phyloP scores from a whole-genome alignment of 169 alveolate genomes.

The Cryptosporidium xiaoi region DNA sequence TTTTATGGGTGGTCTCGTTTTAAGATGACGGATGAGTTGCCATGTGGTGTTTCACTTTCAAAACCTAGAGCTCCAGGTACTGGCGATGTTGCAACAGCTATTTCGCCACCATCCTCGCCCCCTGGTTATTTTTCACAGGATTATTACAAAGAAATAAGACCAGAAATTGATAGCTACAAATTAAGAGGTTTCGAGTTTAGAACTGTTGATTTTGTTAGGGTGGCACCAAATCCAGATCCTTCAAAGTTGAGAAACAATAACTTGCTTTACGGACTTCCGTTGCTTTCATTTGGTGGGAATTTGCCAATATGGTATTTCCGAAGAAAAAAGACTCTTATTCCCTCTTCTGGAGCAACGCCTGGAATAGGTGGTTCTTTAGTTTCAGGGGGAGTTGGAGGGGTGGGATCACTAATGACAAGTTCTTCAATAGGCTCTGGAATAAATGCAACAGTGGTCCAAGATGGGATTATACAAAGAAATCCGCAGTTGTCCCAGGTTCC shows the following conservation, averaged over 20 bases:
- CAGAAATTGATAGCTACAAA: slow-evolving; percentile 36
- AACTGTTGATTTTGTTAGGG: slow-evolving; percentile 34
- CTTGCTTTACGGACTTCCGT: slow-evolving; percentile 42
- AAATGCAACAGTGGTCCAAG: background rate
- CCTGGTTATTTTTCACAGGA: slow-evolving; percentile 1
- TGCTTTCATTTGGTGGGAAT: slow-evolving; percentile 28
- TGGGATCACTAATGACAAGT: background rate
- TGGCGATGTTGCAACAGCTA: background rate
- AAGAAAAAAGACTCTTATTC: background rate
- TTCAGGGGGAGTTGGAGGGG: background rate
- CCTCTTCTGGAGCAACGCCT: background rate
- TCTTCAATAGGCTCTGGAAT: background rate
- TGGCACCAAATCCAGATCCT: slow-evolving; percentile 44
- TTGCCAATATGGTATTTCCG: slow-evolving; percentile 49
- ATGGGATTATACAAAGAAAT: background rate
- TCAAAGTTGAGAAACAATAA: slow-evolving; percentile 31
- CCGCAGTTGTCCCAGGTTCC: slow-evolving; percentile 46
- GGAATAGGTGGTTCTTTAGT: background rate
- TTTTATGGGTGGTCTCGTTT: slow-evolving; percentile 24
- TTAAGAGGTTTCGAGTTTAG: slow-evolving; percentile 34
- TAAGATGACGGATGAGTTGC: slow-evolving; percentile 37
- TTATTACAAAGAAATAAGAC: slow-evolving; percentile 37
- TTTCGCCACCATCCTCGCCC: background rate
- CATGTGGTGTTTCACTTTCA: slow-evolving; percentile 18
- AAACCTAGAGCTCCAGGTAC: background rate